Base-by-base conservation (phyloP, 1,284 basidiomycete species). In the Coniferiporia weirii region DNA sequence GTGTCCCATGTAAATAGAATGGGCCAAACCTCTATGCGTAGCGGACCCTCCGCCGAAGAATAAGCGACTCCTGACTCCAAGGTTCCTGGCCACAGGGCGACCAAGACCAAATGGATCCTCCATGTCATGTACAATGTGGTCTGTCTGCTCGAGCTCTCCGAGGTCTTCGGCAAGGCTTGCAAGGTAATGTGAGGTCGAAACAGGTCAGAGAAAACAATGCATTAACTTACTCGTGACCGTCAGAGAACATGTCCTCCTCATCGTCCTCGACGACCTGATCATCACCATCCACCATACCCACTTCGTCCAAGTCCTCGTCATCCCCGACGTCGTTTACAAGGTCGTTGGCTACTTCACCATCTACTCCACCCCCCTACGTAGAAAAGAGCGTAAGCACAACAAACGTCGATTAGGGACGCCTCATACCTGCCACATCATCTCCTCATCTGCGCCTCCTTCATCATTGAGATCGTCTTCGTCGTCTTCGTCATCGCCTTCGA, bases 341-440 rank as follows among this genome's bases (percentile, higher is more conserved):
- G 52, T 79, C 82, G 51, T 81, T 83, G 47, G 82, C 82, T 5
- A 82, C 82, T 57, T 80, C 72, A 7, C 70, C 69, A 27, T 73
- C 72, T 50, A 74, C 76, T 47, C 72, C 73, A 32, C 72, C 68
- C 48, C 70, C 73, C 40, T 70, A 70, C 15, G 73, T 79, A 19
- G 81, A 89, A 60, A 15, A 61, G n/a, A 36, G 9, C 8, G 38
- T 40, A 12, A 56, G 46, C 13, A 61, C 59, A 40, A 40, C 17
- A 54, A 47, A n/a, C 61, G 59, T 35, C 27, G 17, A 20, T 40
- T 38, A 47, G 13, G 32, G 40, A 32, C 5, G 35, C 15, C 8
- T 15, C 4, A 46, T 68, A 91, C 89, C 82, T 89, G 84, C 88
- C 88, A 91, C 67, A 86, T 79, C 64, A 83, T 81, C 61, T 85